Conservation (phyloP, 352 stramenopile genomes). For the Phytopythium vexans region DNA sequence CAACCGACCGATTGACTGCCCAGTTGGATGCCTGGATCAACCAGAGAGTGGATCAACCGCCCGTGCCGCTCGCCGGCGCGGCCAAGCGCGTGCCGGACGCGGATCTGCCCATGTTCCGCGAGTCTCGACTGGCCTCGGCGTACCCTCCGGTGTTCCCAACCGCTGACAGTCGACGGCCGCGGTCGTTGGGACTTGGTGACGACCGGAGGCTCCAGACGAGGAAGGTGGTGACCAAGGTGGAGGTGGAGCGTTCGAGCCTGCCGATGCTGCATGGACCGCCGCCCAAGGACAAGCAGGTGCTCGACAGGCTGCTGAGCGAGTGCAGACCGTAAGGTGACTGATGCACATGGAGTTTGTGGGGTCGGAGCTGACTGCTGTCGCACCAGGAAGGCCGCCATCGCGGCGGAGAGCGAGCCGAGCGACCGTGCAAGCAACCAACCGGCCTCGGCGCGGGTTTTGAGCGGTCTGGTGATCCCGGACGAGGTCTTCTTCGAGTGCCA, state of each 20-base stretch:
- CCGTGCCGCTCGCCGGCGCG: slow-evolving; percentile 38
- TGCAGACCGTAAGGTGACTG: slow-evolving; percentile 26
- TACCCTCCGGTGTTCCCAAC: slow-evolving; percentile 15
- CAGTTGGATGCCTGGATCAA: slow-evolving; percentile 46
- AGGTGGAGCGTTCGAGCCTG: slow-evolving; percentile 7
- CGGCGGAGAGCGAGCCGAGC: too few relatives aligned
- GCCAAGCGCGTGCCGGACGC: slow-evolving; percentile 35
- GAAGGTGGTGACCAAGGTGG: too few relatives aligned
- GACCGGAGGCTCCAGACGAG: slow-evolving; percentile 6
- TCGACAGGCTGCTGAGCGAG: slow-evolving; percentile 41
- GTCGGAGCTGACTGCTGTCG: background rate
- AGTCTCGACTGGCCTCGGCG: slow-evolving; percentile 14
- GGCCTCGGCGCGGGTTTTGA: background rate
- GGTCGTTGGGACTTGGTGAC: slow-evolving; percentile 14
- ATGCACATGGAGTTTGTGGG: too few relatives aligned
- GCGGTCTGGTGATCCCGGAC: slow-evolving; percentile 29
- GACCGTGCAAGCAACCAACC: too few relatives aligned
- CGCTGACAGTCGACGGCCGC: slow-evolving; percentile 7
- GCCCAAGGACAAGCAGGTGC: slow-evolving; percentile 30
- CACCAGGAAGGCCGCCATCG: slow-evolving; percentile 10
- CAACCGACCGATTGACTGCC: too few relatives aligned
- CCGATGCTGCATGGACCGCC: slow-evolving; percentile 26
- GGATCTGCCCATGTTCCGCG: slow-evolving; percentile 56
- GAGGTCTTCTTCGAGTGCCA: slow-evolving; percentile 57
- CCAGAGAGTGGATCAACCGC: slow-evolving; percentile 22